Evolutionary conservation across 306 rosid genomes (phyloP).

Genomic region (Medicago lupulina): DNA sequence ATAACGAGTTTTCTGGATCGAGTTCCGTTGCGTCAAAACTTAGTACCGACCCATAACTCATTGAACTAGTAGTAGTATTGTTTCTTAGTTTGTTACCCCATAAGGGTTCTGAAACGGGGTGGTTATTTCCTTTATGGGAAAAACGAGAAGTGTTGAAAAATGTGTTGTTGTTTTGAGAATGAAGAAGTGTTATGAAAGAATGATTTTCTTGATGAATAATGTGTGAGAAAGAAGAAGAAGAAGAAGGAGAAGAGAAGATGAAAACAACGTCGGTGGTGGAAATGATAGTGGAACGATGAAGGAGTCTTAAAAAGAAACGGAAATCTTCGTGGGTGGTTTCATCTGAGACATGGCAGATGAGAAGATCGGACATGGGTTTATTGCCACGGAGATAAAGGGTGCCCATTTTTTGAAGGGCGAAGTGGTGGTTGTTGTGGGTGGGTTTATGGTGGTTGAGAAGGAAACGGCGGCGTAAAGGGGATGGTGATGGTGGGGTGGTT

Average conservation of each 20-base stretch:
- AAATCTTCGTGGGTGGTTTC: slow-evolving; percentile 59
- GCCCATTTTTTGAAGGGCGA: slow-evolving; percentile 62
- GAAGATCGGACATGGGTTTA: slow-evolving; percentile 74
- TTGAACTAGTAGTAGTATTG: slow-evolving; percentile 34
- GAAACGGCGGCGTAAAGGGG: slow-evolving; percentile 43
- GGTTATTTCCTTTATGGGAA: slow-evolving; percentile 24
- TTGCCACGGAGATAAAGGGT: slow-evolving; percentile 73
- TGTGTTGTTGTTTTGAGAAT: not conserved
- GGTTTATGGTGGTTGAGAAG: slow-evolving; percentile 32
- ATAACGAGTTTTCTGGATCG: slow-evolving; percentile 88
- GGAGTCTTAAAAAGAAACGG: slow-evolving; percentile 64
- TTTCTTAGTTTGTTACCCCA: slow-evolving; percentile 60
- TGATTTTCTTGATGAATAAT: slow-evolving; percentile 62
- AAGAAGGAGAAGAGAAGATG: slow-evolving; percentile 54
- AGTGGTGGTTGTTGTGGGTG: not conserved
- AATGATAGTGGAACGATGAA: slow-evolving; percentile 73
- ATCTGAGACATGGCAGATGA: slow-evolving; percentile 69
- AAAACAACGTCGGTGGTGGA: slow-evolving; percentile 71
- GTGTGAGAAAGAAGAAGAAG: slow-evolving; percentile 41
- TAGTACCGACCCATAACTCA: slow-evolving; percentile 82
- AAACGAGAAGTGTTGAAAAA: slow-evolving; percentile 59
- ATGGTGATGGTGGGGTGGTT: slow-evolving; percentile 1
- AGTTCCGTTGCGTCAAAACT: slow-evolving; percentile 78
- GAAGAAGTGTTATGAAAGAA: slow-evolving; percentile 53
- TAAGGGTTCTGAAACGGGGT: slow-evolving; percentile 50